These are phyloP conservation scores for Fusarium robinianum DNA, from an alignment of 2,329 filamentous ascomycete genomes.

Conservation along the genomic window DNA sequence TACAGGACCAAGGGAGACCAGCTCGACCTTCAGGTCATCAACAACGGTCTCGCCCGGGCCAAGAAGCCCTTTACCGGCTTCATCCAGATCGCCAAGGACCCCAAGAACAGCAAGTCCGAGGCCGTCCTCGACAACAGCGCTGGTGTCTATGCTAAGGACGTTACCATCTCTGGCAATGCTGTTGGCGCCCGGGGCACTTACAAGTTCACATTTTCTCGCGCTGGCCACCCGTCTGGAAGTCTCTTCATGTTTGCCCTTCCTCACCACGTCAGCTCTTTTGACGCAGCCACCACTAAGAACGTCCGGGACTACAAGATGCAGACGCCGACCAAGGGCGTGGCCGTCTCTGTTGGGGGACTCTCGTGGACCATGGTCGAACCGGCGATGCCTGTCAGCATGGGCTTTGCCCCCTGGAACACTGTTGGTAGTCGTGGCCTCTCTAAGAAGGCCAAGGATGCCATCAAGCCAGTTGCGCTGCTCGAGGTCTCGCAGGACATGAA, in stretches of 20 bases:
- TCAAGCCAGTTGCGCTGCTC: conserved; percentile 65
- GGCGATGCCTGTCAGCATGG: conserved; percentile 72
- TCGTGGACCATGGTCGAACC: conserved; percentile 79
- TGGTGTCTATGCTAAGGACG: conserved; percentile 72
- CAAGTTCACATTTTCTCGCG: conserved; percentile 72
- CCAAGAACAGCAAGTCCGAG: conserved; percentile 60
- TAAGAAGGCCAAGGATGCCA: conserved; percentile 58
- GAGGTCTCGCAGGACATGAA: conserved; percentile 79
- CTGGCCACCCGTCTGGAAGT: conserved; percentile 61
- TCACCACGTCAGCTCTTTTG: conserved; percentile 81
- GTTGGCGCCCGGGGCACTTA: conserved; percentile 69
- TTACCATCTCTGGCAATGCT: conserved; percentile 66
- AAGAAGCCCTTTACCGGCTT: conserved; percentile 72
- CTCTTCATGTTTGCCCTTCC: conserved; percentile 87
- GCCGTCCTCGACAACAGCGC: conserved; percentile 73
- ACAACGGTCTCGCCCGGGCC: conserved; percentile 68
- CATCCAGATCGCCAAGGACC: conserved; percentile 83
- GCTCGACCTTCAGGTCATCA: conserved; percentile 69
- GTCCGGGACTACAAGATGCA: conserved; percentile 65
- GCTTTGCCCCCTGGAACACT: conserved; percentile 78
- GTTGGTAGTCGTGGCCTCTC: conserved; percentile 55
- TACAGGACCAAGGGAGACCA: conserved; percentile 61
- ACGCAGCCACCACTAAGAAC: conserved; percentile 56
- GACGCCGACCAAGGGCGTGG: conserved; percentile 84
- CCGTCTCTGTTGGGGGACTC: conserved; percentile 71